Base-by-base conservation (phyloP, 805 yeast species). In the Jamesozyma jinghongensis region DNA sequence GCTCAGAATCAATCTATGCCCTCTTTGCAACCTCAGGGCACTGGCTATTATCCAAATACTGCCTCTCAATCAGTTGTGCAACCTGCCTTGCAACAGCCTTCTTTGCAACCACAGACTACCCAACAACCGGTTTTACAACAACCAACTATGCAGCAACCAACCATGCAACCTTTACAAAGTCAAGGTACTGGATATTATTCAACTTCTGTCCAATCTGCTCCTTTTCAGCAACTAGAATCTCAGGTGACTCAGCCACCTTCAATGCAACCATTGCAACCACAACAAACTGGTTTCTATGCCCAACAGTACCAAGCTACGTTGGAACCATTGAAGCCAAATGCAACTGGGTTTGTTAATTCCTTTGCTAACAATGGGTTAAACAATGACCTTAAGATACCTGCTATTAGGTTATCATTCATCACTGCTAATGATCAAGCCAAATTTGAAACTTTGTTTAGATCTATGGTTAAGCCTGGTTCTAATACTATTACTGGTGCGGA, bases 351-450 rank as follows among this genome's bases (percentile, higher is more conserved):
- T 46, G 66, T 57, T 29, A 59, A 61, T 37, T 54, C 67, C 4
- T 65, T 68, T 25, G 68, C 71, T 5, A 55, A 59, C 29, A 69
- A 65, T 31, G 66, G 68, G 16, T 76, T 75, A 51, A 77, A 79
- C 55, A 69, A 63, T 31, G 77, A 70, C 14, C 52, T 84, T 46
- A 79, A 78, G 54, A 77, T 83, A 47, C 92, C 92, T 33, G 67
- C 67, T 49, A 83, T 85, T 45, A 74, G 97, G 50, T 69, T 90
- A 39, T 79, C 95, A 10, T 90, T 90, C 58, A 76, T 90, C 46
- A 77, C 94, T 3, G 81, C 83, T 19, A 76, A 75, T 27, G 97
- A 90, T 59, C 97, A 90, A 66, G 73, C 74, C 43, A 82, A 85
- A 59, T 90, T 84, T 57, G 96, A 86, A 62, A 79, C 79, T 52